Percentiles rank a stretch among this genome's conserved stretches.
phyloP scores from a whole-genome alignment of 176 grass and related monocot genomes.

The Guadua angustifolia region DNA sequence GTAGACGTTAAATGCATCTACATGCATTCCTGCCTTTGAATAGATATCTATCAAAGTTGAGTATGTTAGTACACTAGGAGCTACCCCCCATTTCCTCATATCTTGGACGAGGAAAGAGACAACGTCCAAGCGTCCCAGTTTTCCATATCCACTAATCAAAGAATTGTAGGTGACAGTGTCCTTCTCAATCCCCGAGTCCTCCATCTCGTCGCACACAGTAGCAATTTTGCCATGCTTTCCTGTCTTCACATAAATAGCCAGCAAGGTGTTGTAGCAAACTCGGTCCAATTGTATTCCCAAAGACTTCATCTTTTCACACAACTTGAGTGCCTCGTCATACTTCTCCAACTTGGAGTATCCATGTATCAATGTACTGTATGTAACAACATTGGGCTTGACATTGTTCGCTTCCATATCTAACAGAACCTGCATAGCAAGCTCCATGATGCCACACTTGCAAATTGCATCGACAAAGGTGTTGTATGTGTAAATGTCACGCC shows the following conservation, averaged over 20 bases:
- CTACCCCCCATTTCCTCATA: slow-evolving; percentile 75
- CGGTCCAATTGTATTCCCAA: slow-evolving; percentile 74
- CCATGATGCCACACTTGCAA: slow-evolving; percentile 96
- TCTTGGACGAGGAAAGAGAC: slow-evolving; percentile 88
- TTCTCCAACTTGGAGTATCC: slow-evolving; percentile 94
- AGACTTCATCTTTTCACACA: slow-evolving; percentile 86
- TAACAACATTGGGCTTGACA: slow-evolving; percentile 85
- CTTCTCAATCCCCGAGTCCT: slow-evolving; percentile 72
- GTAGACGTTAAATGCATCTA: slow-evolving; percentile 92
- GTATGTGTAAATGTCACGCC: slow-evolving; percentile 96
- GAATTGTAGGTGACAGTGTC: slow-evolving; percentile 99
- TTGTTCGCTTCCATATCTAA: slow-evolving; percentile 76
- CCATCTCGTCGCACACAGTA: slow-evolving; percentile 87
- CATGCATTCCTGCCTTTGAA: slow-evolving; percentile 94
- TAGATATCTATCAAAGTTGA: slow-evolving; percentile 98
- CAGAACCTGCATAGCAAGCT: slow-evolving; percentile 80
- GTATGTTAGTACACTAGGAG: slow-evolving; percentile 86
- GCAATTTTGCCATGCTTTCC: slow-evolving; percentile 85
- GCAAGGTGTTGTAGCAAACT: slow-evolving; percentile 95
- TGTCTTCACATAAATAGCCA: slow-evolving; percentile 85
- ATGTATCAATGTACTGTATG: slow-evolving; percentile 96
- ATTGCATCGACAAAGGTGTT: slow-evolving; percentile 98
- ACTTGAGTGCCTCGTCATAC: slow-evolving; percentile 82
- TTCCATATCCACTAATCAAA: slow-evolving; percentile 94
- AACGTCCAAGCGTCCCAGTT: slow-evolving; percentile 82